These are phyloP conservation scores for Lepidium didymum DNA, from an alignment of 345 rosid species.

Conservation along the genomic window DNA sequence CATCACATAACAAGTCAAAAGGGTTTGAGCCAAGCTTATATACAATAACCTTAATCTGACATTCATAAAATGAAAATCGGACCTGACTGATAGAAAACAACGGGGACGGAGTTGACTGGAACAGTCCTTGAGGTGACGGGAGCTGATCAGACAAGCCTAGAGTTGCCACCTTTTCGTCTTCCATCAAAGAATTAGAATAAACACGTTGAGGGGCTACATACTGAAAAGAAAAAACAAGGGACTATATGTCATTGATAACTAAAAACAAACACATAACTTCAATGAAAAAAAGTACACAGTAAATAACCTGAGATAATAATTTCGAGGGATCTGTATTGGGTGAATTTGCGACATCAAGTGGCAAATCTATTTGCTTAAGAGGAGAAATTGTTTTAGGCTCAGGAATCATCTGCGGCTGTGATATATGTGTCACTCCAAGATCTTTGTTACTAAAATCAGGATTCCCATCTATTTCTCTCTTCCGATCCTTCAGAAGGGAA, in stretches of 20 bases:
- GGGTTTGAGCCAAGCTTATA: not conserved
- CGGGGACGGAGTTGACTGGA: constrained; percentile 70
- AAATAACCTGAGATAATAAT: constrained; percentile 67
- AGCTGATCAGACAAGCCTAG: constrained; percentile 78
- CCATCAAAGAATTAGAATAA: constrained; percentile 56
- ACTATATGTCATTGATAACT: not conserved
- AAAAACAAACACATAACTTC: not conserved
- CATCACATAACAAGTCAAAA: not conserved
- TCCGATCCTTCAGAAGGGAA: constrained; percentile 83
- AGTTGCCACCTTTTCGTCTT: constrained; percentile 76
- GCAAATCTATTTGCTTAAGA: constrained; percentile 61
- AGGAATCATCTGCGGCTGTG: constrained; percentile 62
- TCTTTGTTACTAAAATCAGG: constrained; percentile 97
- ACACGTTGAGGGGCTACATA: constrained; percentile 60
- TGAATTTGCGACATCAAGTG: constrained; percentile 45
- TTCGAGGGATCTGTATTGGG: constrained; percentile 67
- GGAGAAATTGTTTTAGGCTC: constrained; percentile 69
- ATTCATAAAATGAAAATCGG: not conserved
- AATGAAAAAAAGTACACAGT: not conserved
- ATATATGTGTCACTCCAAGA: constrained; percentile 39
- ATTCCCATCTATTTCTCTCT: constrained; percentile 90
- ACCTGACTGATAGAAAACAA: constrained; percentile 70
- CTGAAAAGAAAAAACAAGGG: constrained; percentile 34
- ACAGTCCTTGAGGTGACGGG: constrained; percentile 73
- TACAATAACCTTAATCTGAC: not conserved